These are phyloP conservation scores for Astrephomene gubernaculifera DNA, from an alignment of 139 green algal genomes.

Conservation along the genomic window DNA sequence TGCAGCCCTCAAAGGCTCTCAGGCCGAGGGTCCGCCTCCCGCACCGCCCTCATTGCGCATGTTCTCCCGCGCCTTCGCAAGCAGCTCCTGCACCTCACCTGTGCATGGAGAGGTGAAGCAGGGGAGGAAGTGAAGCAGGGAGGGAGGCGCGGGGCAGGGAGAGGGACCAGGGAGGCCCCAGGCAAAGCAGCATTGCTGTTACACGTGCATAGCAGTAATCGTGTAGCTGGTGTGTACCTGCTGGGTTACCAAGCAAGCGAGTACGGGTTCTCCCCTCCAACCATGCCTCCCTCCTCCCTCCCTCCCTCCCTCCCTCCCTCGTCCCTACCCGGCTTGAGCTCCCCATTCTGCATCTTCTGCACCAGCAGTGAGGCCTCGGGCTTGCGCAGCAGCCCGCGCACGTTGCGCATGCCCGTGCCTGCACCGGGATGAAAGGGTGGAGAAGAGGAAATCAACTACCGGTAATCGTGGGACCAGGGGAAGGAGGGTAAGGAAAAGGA, in stretches of 20 bases:
- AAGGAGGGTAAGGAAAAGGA: no score
- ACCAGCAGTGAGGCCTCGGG: slow-evolving; percentile 93
- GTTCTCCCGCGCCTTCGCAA: slow-evolving; percentile 48
- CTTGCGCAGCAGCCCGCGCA: slow-evolving; percentile 90
- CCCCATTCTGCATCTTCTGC: slow-evolving; percentile 94
- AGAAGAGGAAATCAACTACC: no score
- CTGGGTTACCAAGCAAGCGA: no score
- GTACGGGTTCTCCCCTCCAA: no score
- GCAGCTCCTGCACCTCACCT: slow-evolving; percentile 70
- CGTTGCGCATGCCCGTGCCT: slow-evolving; percentile 95
- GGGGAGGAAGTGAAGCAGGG: background rate
- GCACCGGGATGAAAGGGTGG: background rate
- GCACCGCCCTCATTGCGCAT: slow-evolving; percentile 35
- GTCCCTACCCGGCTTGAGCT: slow-evolving; percentile 77
- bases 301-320: background rate
- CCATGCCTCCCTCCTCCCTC: no score
- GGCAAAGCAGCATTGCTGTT: no score
- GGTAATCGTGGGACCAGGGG: no score
- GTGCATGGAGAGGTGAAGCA: background rate
- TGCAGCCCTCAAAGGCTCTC: no score
- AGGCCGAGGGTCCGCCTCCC: no score
- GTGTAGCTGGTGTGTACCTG: no score
- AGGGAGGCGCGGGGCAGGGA: background rate
- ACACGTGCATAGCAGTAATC: no score
- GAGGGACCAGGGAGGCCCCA: no score